Conservation (phyloP, 176 grass and related monocot species). For the Microstegium vimineum region DNA sequence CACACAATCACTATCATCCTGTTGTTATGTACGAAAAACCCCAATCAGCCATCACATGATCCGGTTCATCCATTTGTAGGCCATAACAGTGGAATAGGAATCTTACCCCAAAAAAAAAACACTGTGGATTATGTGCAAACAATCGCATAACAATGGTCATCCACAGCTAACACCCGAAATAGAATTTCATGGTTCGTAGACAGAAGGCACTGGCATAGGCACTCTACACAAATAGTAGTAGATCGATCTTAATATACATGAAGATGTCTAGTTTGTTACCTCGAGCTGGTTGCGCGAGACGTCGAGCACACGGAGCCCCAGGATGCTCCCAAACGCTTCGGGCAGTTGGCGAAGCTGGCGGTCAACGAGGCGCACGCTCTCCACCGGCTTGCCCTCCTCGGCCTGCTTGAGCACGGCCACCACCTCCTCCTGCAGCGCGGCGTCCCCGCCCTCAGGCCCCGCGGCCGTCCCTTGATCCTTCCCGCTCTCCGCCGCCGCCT, state of each 20-base stretch:
- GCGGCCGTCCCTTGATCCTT: not conserved
- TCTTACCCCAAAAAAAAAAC: not conserved
- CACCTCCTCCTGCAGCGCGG: conserved; percentile 52
- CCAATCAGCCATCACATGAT: not conserved
- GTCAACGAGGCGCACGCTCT: conserved; percentile 49
- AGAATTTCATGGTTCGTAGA: not conserved
- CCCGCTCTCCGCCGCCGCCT: not conserved
- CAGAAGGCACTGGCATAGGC: not conserved
- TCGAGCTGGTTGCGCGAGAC: conserved; percentile 72
- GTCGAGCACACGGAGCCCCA: conserved; percentile 66
- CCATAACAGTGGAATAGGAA: not conserved
- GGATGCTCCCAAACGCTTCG: conserved; percentile 66
- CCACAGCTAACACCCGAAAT: not conserved
- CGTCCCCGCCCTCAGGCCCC: conserved; percentile 15
- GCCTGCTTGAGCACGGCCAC: conserved; percentile 50
- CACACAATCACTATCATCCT: not conserved
- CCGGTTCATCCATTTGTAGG: not conserved
- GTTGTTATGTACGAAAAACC: not conserved
- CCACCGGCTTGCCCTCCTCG: conserved; percentile 42
- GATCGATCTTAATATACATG: conserved; percentile 1
- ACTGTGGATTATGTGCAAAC: not conserved
- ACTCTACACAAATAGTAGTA: not conserved
- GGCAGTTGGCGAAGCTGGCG: conserved; percentile 63
- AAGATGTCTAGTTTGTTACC: conserved; percentile 38
- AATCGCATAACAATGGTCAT: not conserved